Base-by-base conservation (phyloP, 208 protist species). In the Angomonas desouzai region DNA sequence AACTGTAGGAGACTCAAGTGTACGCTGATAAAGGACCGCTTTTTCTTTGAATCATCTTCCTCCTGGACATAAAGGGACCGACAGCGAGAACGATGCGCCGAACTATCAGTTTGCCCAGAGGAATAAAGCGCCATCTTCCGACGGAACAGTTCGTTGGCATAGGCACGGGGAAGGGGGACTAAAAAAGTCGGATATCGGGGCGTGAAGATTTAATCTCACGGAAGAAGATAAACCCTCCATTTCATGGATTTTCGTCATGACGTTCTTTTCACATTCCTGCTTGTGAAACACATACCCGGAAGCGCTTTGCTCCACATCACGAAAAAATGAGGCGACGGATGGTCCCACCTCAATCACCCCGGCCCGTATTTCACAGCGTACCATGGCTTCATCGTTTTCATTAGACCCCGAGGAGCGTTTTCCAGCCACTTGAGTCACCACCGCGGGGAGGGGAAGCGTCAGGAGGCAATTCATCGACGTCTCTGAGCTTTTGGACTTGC, bases 271-370 rank as follows among this genome's bases (percentile, higher is more conserved):
- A 23, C 55, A 70, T n/a, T 64, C 62, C 34, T 69, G 64, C 20
- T 48, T 3, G 7, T 74, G 60, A 32, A 66, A 59, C 23, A 76
- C 55, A 13, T 70, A 32, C 49, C 85, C 62, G 23, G 71, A 32
- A 0, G 33, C 79, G 38, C 74, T 82, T 38, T 80, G 67, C 64
- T 91, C 78, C 62, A 91, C 85, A 48, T 93, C 90, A 22, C 77
- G 73, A 16, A 82, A 79, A 13, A 96, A 55, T 11, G 63, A 68
- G n/a, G 76, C 70, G 53, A 92, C 79, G 34, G 83, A 82, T 0
- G 90, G 90, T 18, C 70, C 79, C 56, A 96, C 55, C 59, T 85
- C 81, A 23, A 96, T 84, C n/a, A 74, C 69, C 13, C 75, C 79
- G 0, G 76, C 79, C 13, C 76, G 67, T 28, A 96, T 71, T 70